These are phyloP conservation scores for Solanum habrochaites DNA, from an alignment of 257 asterid genomes.

Conservation along the genomic window DNA sequence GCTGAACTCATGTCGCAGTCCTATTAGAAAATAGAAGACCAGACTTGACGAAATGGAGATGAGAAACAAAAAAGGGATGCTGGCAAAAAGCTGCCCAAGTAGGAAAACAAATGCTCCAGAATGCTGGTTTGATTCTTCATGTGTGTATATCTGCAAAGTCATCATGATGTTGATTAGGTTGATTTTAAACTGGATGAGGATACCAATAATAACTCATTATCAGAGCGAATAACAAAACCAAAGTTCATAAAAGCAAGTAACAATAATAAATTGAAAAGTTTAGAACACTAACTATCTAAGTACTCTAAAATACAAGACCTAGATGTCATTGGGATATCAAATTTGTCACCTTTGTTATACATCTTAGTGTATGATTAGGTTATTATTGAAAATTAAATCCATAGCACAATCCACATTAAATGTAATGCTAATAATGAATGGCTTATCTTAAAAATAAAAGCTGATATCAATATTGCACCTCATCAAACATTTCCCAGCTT, in stretches of 20 bases:
- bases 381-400: not conserved
- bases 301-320: not conserved
- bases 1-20: slow-evolving; percentile 78
- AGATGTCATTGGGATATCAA: not conserved
- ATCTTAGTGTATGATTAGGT: not conserved
- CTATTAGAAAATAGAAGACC: slow-evolving; percentile 81
- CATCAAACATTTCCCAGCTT: not conserved
- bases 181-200: not conserved
- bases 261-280: not conserved
- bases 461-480: not conserved
- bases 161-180: not conserved
- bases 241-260: not conserved
- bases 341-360: not conserved
- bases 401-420: not conserved
- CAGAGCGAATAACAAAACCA: not conserved
- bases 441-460: not conserved
- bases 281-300: not conserved
- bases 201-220: not conserved
- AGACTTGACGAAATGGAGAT: slow-evolving; percentile 84
- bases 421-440: not conserved
- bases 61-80: slow-evolving; percentile 85
- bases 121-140: slow-evolving; percentile 81
- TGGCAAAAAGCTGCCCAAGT: slow-evolving; percentile 73
- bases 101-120: slow-evolving; percentile 77
- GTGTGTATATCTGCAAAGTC: slow-evolving; percentile 46